Percentiles rank a stretch among this genome's conserved stretches.
Conservation (phyloP, 2,329 filamentous ascomycete genomes). For the Juglanconis sp. region DNA sequence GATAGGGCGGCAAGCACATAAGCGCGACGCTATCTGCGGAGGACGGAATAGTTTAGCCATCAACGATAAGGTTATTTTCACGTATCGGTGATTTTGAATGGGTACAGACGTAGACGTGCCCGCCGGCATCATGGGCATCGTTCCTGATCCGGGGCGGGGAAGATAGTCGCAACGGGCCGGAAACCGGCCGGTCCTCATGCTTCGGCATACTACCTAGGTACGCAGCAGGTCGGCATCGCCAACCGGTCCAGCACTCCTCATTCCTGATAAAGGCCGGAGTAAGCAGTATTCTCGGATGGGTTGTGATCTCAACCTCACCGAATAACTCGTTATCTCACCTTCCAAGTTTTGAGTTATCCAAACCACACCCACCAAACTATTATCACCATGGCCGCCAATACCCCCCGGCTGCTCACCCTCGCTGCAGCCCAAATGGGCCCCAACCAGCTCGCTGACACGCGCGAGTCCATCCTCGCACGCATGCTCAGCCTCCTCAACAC, state of each 20-base stretch:
- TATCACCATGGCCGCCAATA: background rate
- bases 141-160: slow-evolving; percentile 2
- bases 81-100: background rate
- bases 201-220: background rate
- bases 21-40: background rate
- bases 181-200: background rate
- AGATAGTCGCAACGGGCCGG: slow-evolving; percentile 2
- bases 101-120: background rate
- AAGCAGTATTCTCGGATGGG: background rate
- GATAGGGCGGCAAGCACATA: background rate
- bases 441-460: slow-evolving; percentile 37
- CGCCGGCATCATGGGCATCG: background rate
- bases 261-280: slow-evolving; percentile 6
- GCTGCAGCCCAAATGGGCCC: slow-evolving; percentile 54
- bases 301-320: background rate
- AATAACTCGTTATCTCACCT: background rate
- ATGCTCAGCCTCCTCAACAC: slow-evolving; percentile 47
- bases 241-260: background rate
- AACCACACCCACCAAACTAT: background rate
- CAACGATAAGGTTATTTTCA: background rate
- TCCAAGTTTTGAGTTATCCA: background rate
- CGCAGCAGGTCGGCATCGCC: background rate
- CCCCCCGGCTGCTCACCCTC: slow-evolving; percentile 28
- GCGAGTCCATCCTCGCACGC: slow-evolving; percentile 41
- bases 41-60: background rate